Base-by-base conservation (phyloP, 805 yeast genomes). In the Diddensiella santjacobensis region DNA sequence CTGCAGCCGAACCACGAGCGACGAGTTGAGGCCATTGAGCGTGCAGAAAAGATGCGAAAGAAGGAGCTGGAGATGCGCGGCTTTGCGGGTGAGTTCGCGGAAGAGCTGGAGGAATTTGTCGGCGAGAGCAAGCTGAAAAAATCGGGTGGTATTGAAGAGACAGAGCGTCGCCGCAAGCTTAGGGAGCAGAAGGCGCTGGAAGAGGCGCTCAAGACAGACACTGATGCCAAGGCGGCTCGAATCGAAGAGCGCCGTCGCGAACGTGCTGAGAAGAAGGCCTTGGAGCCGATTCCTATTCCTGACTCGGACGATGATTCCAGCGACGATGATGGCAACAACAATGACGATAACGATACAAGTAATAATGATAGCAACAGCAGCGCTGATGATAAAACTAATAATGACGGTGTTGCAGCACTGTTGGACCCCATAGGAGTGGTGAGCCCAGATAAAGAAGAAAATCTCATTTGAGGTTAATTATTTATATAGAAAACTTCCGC, bases 61-160 rank as follows among this genome's bases (percentile, higher is more conserved):
- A 80, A 75, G 55, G 95, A 87, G 60, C 75, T 77, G 49, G 82
- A 76, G 50, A 67, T 81, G 53, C 68, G 78, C 52, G 47, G 53
- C 22, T 67, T 70, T 40, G 62, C 69, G 20, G 83, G 80, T 53
- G 83, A 82, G 46, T 91, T 91, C 60, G 87, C 84, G 62, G 89
- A 85, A 50, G 98, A 91, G 62, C 69, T 91, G 4, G 93, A 83
- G 1, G 84, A 79, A 18, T 91, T 88, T 71, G 96, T 91, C 4
- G 90, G 75, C 4, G 91, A 82, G 38, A 75, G 79, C 23, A 84
- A 76, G 60, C 71, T 91, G 49, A 87, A 86, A 60, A 84, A 80
- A 54, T 78, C 89, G 17, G 97, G 97, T 3, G 97, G 98, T 1
- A 77, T 89, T 18, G 95, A 86, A 52, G 97, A 88, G 58, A 70